Conservation (phyloP, 179 eudicot genomes). For the Camellia oleifera region DNA sequence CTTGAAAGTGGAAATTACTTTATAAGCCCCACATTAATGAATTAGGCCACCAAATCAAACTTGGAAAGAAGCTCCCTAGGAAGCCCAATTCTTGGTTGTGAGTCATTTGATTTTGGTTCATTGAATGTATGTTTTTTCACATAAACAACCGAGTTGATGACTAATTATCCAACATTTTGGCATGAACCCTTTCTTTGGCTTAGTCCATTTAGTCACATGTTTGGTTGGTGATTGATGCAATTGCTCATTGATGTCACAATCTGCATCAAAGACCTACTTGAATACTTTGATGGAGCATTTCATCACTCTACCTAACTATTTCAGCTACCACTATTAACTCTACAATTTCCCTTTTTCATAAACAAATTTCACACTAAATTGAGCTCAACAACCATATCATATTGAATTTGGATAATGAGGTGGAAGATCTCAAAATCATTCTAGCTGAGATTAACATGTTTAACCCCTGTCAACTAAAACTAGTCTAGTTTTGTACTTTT, state of each 20-base stretch:
- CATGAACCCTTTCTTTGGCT: background rate
- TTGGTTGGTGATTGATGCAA: conserved; percentile 7
- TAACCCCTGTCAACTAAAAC: background rate
- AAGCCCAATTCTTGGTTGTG: background rate
- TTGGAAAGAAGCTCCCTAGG: too few species aligned
- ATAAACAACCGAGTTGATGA: background rate
- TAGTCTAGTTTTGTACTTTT: background rate
- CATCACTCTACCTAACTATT: background rate
- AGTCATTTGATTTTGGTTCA: background rate
- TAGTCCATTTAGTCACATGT: conserved; percentile 1
- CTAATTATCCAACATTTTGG: too few species aligned
- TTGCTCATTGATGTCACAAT: background rate
- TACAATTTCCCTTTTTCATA: background rate
- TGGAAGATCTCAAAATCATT: background rate
- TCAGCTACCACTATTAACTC: background rate
- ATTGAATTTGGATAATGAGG: background rate
- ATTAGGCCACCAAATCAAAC: background rate
- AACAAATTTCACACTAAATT: background rate
- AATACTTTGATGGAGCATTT: background rate
- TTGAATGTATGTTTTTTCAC: background rate
- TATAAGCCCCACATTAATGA: background rate
- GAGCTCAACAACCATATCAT: background rate
- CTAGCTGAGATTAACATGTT: background rate
- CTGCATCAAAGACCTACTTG: too few species aligned
- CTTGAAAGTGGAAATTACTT: too few species aligned